Evolutionary conservation across 2,329 filamentous ascomycete species (phyloP), one percentile per base, ranked within the genome.

Genomic region (Furcasterigmium sp.): DNA sequence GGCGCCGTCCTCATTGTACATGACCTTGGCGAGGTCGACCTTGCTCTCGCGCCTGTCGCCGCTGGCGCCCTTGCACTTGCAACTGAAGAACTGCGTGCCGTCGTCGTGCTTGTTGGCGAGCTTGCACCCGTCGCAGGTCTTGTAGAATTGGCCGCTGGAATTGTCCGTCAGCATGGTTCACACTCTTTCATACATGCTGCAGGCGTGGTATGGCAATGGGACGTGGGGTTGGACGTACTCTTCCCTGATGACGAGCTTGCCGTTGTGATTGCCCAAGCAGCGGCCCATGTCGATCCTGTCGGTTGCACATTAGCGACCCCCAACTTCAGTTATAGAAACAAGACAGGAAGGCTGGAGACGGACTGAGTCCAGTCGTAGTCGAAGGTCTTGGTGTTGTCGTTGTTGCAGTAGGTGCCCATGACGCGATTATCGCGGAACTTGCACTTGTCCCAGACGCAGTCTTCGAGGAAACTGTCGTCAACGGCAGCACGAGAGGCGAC

Each of bases 331-430:
- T 14, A 23, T 13, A 23, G 19, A 37, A 38, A 18, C 19, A 7
- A 13, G 9, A 15, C 21, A 28, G n/a, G 23, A 23, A 28, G n/a
- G 26, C 14, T 8, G 5, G 15, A 9, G 26, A 21, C 30, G 3
- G 17, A 41, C 39, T 36, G 39, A 13, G 39, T 35, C 39, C 39
- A 41, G 21, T 41, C 39, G n/a, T 41, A 41, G 19, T 28, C 39
- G 13, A 35, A 41, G 2, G 17, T 25, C 11, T 25, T 13, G 5
- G 9, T 18, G 13, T 41, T 34, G 29, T 41, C 29, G 11, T 35
- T 41, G 39, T 41, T 41, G 39, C 39, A 41, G 39, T 41, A 41
- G 15, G 39, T 41, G 29, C 30, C 39, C 28, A 41, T 29, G 21
- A 41, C 20, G 19, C 18, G 29, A 30, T 41, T 41, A 10, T 41